Evolutionary conservation across 768 basidiomycete genomes (phyloP).

Genomic region (Cytidiella melzeri): DNA sequence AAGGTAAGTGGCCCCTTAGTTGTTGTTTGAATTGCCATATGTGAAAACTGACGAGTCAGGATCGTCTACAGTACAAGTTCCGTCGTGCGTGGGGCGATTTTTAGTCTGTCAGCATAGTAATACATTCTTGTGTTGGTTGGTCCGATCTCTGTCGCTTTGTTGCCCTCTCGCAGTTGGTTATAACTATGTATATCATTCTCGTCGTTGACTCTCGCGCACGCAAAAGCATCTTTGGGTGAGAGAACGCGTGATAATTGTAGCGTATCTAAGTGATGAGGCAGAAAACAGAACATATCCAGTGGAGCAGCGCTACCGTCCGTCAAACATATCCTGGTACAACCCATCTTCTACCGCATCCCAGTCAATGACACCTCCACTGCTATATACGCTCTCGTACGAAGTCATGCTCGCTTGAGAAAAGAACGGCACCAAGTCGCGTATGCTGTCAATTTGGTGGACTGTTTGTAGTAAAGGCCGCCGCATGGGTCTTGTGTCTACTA

Average conservation of each 20-base stretch:
- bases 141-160: too few species aligned
- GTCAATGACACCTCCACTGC: conserved; percentile 74
- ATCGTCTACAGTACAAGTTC: conserved; percentile 83
- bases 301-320: conserved; percentile 66
- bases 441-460: conserved; percentile 72
- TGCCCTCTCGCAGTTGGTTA: too few species aligned
- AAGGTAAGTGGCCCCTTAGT: conserved; percentile 49
- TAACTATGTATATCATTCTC: too few species aligned
- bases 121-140: too few species aligned
- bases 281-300: too few species aligned
- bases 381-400: conserved; percentile 88
- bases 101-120: too few species aligned
- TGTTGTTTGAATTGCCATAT: conserved; percentile 8
- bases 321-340: conserved; percentile 86
- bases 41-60: conserved; percentile 44
- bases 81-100: conserved; percentile 85
- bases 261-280: too few species aligned
- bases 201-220: too few species aligned
- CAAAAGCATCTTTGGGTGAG: too few species aligned
- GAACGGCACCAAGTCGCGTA: conserved; percentile 84
- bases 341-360: conserved; percentile 85
- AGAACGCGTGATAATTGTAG: too few species aligned
- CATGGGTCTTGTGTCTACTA: conserved; percentile 36
- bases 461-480: conserved; percentile 70
- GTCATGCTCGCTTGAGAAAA: conserved; percentile 85